These are phyloP conservation scores for Strobilomyces echinocephalus DNA, from an alignment of 768 basidiomycete species.

Conservation along the genomic window DNA sequence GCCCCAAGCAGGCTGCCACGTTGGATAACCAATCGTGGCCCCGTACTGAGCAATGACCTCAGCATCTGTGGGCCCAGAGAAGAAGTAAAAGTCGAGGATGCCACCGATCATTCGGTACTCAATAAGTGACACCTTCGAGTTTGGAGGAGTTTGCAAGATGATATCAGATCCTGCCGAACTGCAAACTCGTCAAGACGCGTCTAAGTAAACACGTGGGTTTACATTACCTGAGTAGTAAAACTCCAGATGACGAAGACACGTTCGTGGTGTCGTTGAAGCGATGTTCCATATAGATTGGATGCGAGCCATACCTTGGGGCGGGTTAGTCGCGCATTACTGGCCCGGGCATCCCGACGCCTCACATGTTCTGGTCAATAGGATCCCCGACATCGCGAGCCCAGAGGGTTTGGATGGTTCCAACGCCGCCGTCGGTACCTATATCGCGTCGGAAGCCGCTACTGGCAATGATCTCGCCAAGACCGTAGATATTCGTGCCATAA, in stretches of 20 bases:
- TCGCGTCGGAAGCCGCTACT: conserved; percentile 66
- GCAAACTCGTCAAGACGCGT: conserved; percentile 6
- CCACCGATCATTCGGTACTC: conserved; percentile 75
- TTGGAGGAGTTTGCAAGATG: conserved; percentile 55
- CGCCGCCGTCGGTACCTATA: conserved; percentile 44
- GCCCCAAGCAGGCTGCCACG: conserved; percentile 70
- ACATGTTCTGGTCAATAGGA: conserved; percentile 66
- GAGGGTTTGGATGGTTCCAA: conserved; percentile 59
- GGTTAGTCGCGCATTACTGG: not conserved
- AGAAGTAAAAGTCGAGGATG: conserved; percentile 74
- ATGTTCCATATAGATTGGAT: conserved; percentile 71
- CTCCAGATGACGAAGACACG: conserved; percentile 63
- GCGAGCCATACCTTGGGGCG: conserved; percentile 58
- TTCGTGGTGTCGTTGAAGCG: conserved; percentile 51
- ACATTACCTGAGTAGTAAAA: conserved; percentile 61
- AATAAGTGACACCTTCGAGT: conserved; percentile 53
- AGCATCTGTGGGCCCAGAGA: conserved; percentile 49
- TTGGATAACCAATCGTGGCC: conserved; percentile 59
- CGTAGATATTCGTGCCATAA: conserved; percentile 66
- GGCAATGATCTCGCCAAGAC: conserved; percentile 68
- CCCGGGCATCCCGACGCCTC: conserved; percentile 19
- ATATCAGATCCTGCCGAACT: conserved; percentile 71
- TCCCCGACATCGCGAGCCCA: conserved; percentile 63
- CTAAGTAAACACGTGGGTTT: not conserved
- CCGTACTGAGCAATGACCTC: conserved; percentile 71